Evolutionary conservation across 495 filamentous ascomycete genomes (phyloP).

Genomic region (Penicillium diatomitis): DNA sequence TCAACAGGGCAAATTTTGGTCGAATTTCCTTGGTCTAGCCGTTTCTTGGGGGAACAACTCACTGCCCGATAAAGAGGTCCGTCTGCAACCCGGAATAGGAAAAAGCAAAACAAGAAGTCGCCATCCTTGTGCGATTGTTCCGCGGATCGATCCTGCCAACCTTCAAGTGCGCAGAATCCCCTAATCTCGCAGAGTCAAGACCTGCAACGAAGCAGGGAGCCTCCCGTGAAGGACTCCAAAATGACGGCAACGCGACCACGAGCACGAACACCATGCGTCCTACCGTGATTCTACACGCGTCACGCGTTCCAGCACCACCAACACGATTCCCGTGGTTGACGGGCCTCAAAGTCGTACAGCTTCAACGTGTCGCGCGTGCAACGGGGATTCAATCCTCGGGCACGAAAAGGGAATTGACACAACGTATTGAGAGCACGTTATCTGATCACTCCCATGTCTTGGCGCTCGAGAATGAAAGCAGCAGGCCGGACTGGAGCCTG

Average conservation of each 20-base stretch:
- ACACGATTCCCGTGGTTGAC: conserved; percentile 20
- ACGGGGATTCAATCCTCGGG: conserved; percentile 44
- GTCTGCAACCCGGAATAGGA: neutral
- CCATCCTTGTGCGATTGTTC: no score
- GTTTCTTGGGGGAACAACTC: no score
- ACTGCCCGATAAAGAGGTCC: no score
- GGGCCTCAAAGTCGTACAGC: conserved; percentile 34
- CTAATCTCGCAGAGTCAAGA: neutral
- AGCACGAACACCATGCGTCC: conserved; percentile 7
- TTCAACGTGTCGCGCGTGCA: conserved; percentile 42
- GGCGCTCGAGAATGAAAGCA: neutral
- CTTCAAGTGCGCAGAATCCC: no score
- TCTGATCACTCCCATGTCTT: neutral
- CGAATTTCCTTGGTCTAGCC: no score
- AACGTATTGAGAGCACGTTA: conserved; percentile 18
- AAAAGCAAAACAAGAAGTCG: neutral
- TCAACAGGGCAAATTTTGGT: no score
- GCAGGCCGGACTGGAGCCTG: conserved; percentile 32
- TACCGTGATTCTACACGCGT: neutral
- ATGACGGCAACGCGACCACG: no score
- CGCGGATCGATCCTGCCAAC: no score
- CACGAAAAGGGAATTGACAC: conserved; percentile 34
- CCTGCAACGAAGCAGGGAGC: neutral
- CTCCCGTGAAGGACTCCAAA: no score
- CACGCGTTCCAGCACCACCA: neutral